Conservation (phyloP, 2,329 filamentous ascomycete species). For the Pseudogymnoascus sp. region DNA sequence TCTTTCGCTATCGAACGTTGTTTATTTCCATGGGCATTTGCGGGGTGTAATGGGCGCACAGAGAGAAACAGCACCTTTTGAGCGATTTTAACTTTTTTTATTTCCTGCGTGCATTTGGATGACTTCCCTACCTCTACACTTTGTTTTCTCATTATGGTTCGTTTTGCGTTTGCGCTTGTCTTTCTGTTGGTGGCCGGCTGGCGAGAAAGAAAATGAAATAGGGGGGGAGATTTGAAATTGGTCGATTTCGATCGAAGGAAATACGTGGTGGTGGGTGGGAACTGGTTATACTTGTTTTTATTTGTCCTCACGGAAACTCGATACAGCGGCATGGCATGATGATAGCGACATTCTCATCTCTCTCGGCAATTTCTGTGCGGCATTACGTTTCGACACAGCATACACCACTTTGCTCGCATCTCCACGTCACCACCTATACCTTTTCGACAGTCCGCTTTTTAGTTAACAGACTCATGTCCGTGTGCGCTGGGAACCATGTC, state of each 20-base stretch:
- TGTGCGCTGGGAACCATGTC: neutral
- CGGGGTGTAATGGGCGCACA: conserved; percentile 6
- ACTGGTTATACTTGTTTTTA: conserved; percentile 5
- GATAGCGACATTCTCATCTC: conserved; percentile 2
- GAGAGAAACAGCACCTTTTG: conserved; percentile 6
- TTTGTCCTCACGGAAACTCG: conserved; percentile 2
- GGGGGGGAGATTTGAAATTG: neutral
- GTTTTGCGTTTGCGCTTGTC: neutral
- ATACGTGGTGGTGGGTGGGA: neutral
- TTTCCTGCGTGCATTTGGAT: conserved; percentile 4
- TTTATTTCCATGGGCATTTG: conserved; percentile 3
- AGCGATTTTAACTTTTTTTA: neutral
- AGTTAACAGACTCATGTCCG: neutral
- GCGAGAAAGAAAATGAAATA: neutral
- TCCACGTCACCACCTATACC: neutral
- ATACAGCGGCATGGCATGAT: conserved; percentile 6
- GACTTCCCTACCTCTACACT: conserved; percentile 2
- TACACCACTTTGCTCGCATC: neutral
- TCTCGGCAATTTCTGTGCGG: neutral
- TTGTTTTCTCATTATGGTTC: conserved; percentile 3
- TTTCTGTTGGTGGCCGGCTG: neutral
- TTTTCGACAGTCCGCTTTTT: neutral
- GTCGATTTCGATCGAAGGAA: neutral
- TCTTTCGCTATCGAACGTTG: neutral
- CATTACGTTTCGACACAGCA: neutral